Evolutionary conservation across 768 basidiomycete species (phyloP).

Genomic region (Termitomyces sp.): DNA sequence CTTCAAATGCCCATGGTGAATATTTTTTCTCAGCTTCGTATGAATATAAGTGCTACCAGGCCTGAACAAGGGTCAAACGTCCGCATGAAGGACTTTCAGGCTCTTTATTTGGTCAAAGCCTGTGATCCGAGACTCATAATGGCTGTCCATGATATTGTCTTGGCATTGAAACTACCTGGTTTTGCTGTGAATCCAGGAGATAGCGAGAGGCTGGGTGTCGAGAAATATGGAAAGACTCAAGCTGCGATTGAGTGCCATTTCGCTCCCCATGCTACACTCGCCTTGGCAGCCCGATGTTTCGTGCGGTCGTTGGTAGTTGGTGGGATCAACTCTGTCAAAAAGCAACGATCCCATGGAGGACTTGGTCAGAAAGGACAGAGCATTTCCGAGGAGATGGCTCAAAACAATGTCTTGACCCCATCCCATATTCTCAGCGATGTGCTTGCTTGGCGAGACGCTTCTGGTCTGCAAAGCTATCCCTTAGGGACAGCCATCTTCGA

Average conservation of each 20-base stretch:
- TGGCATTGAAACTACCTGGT: conserved; percentile 19
- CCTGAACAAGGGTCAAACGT: neutral
- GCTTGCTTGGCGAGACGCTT: conserved; percentile 21
- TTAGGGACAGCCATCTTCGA: conserved; percentile 19
- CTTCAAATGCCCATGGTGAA: conserved; percentile 25
- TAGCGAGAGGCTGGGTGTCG: conserved; percentile 14
- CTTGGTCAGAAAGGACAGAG: conserved; percentile 13
- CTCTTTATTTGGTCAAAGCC: conserved; percentile 18
- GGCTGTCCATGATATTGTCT: conserved; percentile 22
- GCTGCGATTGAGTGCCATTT: conserved; percentile 26
- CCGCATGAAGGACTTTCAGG: neutral
- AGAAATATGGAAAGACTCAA: conserved; percentile 21
- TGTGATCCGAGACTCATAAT: conserved; percentile 28
- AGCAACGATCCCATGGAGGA: conserved; percentile 22
- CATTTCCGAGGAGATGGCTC: conserved; percentile 8
- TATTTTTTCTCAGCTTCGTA: conserved; percentile 8
- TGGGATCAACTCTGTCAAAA: conserved; percentile 29
- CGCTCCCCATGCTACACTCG: conserved; percentile 35
- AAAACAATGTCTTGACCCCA: conserved; percentile 30
- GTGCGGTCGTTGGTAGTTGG: conserved; percentile 28
- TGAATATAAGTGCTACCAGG: neutral
- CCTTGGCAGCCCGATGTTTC: conserved; percentile 28
- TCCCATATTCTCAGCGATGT: conserved; percentile 38
- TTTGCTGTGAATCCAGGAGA: conserved; percentile 12
- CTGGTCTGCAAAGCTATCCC: neutral